These are phyloP conservation scores for Xenoacremonium recifei DNA, from an alignment of 2,329 filamentous ascomycete species.

Conservation along the genomic window DNA sequence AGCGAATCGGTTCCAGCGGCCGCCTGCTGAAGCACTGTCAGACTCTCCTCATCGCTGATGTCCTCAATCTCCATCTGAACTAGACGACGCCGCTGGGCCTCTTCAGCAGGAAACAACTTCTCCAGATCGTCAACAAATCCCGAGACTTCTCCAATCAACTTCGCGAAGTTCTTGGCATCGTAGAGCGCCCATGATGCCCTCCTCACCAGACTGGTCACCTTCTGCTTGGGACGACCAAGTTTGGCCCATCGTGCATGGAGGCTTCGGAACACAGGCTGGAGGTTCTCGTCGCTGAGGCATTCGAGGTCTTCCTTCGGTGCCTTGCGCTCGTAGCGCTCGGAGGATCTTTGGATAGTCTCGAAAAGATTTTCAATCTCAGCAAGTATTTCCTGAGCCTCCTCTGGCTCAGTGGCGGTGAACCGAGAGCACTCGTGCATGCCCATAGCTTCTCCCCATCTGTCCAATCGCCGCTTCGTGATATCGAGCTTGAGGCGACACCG, in stretches of 20 bases:
- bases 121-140: slow-evolving; percentile 26
- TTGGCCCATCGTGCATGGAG: not conserved
- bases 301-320: slow-evolving; percentile 5
- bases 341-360: slow-evolving; percentile 14
- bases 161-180: slow-evolving; percentile 14
- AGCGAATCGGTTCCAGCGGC: slow-evolving; percentile 3
- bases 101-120: slow-evolving; percentile 16
- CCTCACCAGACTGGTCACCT: not conserved
- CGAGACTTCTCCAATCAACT: slow-evolving; percentile 19
- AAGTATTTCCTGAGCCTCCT: slow-evolving; percentile 19
- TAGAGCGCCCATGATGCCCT: slow-evolving; percentile 11
- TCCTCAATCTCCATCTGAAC: slow-evolving; percentile 22
- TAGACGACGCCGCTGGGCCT: slow-evolving; percentile 11
- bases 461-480: not conserved
- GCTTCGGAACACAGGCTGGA: not conserved
- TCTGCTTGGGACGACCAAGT: not conserved
- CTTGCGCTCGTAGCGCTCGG: slow-evolving; percentile 19
- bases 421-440: slow-evolving; percentile 25
- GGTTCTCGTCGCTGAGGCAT: not conserved
- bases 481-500: not conserved
- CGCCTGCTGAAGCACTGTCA: slow-evolving; percentile 13
- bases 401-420: slow-evolving; percentile 8
- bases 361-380: slow-evolving; percentile 27
- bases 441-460: not conserved
- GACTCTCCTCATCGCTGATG: slow-evolving; percentile 18